Conservation (phyloP, 2,329 filamentous ascomycete species). For the Clonostachys solani region DNA sequence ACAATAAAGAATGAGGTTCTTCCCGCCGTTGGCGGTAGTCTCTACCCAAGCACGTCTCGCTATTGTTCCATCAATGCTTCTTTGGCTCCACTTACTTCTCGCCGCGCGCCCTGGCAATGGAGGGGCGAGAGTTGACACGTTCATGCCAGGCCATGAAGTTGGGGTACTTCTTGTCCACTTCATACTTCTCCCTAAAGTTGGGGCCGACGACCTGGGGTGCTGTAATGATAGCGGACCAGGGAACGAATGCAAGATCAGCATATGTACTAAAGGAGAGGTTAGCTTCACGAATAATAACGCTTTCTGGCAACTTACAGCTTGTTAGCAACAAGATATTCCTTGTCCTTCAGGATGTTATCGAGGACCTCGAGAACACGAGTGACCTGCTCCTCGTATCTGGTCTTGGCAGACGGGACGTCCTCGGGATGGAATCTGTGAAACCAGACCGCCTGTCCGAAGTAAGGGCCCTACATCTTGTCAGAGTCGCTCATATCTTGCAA, state of each 20-base stretch:
- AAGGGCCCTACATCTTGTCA: constrained; percentile 20
- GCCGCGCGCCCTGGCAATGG: constrained; percentile 17
- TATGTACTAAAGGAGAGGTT: constrained; percentile 17
- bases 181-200: constrained; percentile 10
- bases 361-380: constrained; percentile 22
- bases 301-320: constrained; percentile 16
- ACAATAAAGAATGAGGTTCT: neutral
- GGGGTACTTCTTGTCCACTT: constrained; percentile 23
- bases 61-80: neutral
- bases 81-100: constrained; percentile 4
- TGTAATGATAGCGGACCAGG: constrained; percentile 15
- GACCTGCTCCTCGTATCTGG: constrained; percentile 21
- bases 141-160: constrained; percentile 27
- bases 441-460: constrained; percentile 26
- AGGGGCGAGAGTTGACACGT: constrained; percentile 20
- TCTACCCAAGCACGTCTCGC: neutral
- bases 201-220: neutral
- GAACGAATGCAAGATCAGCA: constrained; percentile 24
- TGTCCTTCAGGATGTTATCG: constrained; percentile 21
- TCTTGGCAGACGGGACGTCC: constrained; percentile 17
- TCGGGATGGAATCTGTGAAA: constrained; percentile 20
- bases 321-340: constrained; percentile 26
- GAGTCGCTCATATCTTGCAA: neutral
- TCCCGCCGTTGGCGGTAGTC: neutral
- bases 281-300: neutral